These are phyloP conservation scores for Nicotiana tomentosiformis DNA, from an alignment of 257 asterid genomes.

Conservation along the genomic window DNA sequence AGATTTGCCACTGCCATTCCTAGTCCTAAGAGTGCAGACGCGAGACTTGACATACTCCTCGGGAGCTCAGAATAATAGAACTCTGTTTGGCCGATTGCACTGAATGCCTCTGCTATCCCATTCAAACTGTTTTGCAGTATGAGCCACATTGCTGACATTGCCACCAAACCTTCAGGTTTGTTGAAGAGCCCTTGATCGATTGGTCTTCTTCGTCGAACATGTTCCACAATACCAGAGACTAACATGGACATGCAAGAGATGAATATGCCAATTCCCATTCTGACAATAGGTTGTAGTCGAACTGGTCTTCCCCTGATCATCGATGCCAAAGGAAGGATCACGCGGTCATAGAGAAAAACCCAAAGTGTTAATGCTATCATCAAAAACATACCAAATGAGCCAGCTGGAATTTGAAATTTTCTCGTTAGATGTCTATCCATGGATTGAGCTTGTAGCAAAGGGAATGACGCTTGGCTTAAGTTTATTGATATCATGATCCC, in stretches of 20 bases:
- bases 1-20: slow-evolving; percentile 44
- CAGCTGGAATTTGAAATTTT: not conserved
- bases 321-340: slow-evolving; percentile 43
- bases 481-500: not conserved
- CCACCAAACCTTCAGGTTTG: slow-evolving; percentile 26
- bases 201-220: slow-evolving; percentile 29
- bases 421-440: not conserved
- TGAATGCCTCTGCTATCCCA: slow-evolving; percentile 27
- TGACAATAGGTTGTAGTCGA: slow-evolving; percentile 25
- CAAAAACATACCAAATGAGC: not conserved
- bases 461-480: not conserved
- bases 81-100: slow-evolving; percentile 47
- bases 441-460: not conserved
- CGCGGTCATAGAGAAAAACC: slow-evolving; percentile 45
- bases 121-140: slow-evolving; percentile 32
- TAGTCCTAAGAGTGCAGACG: slow-evolving; percentile 36
- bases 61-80: slow-evolving; percentile 26
- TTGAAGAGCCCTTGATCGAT: slow-evolving; percentile 31
- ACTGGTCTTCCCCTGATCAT: slow-evolving; percentile 34
- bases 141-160: slow-evolving; percentile 61
- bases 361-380: slow-evolving; percentile 32
- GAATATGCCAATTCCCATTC: slow-evolving; percentile 57
- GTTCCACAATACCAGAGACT: not conserved
- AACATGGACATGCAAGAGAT: slow-evolving; percentile 14
- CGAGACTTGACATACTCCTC: slow-evolving; percentile 48